Evolutionary conservation across 2,329 filamentous ascomycete species (phyloP).

Genomic region (Proliferodiscus dingleyae): DNA sequence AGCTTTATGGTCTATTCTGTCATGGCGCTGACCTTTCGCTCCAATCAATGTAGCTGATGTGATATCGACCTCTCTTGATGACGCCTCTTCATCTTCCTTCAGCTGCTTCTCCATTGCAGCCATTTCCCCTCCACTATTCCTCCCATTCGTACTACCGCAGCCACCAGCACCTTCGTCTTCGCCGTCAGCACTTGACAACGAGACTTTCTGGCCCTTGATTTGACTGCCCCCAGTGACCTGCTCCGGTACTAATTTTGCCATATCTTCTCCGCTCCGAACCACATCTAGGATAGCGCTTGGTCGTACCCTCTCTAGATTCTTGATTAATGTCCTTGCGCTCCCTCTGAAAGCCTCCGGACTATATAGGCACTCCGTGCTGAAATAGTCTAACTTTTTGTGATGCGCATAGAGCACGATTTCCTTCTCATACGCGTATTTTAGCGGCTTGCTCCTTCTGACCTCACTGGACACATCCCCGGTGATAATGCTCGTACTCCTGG

Average conservation of each 20-base stretch:
- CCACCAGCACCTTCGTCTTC: slow-evolving; percentile 56
- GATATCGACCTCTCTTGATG: slow-evolving; percentile 63
- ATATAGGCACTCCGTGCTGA: slow-evolving; percentile 97
- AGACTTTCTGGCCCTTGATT: slow-evolving; percentile 41
- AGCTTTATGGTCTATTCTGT: slow-evolving; percentile 28
- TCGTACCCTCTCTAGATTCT: slow-evolving; percentile 87
- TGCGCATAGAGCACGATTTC: slow-evolving; percentile 98
- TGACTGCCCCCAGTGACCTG: slow-evolving; percentile 44
- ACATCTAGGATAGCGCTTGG: slow-evolving; percentile 95
- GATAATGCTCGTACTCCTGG: slow-evolving; percentile 84
- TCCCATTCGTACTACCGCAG: slow-evolving; percentile 71
- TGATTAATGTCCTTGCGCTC: slow-evolving; percentile 85
- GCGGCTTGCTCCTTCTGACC: slow-evolving; percentile 90
- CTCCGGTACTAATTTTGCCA: slow-evolving; percentile 78
- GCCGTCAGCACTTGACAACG: slow-evolving; percentile 29
- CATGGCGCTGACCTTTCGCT: slow-evolving; percentile 20
- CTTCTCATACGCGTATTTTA: slow-evolving; percentile 98
- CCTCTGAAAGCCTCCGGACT: slow-evolving; percentile 95
- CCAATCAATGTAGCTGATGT: slow-evolving; percentile 30
- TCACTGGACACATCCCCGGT: slow-evolving; percentile 74
- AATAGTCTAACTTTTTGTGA: slow-evolving; percentile 95
- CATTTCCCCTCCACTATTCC: slow-evolving; percentile 70
- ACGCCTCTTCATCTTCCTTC: slow-evolving; percentile 57
- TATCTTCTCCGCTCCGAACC: slow-evolving; percentile 90
- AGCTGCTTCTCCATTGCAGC: slow-evolving; percentile 73